A percentile compares a stretch with the other conserved stretches of the same genome.
These are phyloP conservation scores for Micractinium conductrix DNA, from an alignment of 139 green algal species.

Conservation along the genomic window DNA sequence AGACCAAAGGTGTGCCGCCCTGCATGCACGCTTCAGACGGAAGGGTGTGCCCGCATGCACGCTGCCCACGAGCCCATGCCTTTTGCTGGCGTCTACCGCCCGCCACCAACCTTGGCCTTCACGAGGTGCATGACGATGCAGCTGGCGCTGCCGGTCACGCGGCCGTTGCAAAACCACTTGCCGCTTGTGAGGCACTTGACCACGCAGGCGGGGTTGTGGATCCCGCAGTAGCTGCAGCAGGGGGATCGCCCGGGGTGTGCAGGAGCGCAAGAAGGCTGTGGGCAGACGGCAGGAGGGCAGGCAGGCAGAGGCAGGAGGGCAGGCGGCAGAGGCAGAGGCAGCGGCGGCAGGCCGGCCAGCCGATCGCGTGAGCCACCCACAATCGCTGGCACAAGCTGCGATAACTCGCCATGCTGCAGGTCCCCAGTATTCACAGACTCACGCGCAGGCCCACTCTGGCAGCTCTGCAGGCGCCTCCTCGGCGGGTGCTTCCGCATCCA, in stretches of 20 bases:
- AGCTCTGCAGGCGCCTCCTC: slow-evolving; percentile 43
- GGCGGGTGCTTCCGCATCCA: slow-evolving; percentile 53
- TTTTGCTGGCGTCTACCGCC: too few species aligned
- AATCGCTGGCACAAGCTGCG: neutral
- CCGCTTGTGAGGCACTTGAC: slow-evolving; percentile 89
- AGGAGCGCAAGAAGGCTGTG: neutral
- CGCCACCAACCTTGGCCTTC: slow-evolving; percentile 18
- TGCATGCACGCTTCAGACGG: too few species aligned
- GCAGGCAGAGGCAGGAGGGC: neutral
- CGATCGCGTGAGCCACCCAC: neutral
- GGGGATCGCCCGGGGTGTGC: too few species aligned
- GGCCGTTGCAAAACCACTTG: slow-evolving; percentile 97
- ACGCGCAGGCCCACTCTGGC: slow-evolving; percentile 77
- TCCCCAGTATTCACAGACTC: slow-evolving; percentile 11
- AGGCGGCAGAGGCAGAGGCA: neutral
- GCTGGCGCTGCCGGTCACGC: slow-evolving; percentile 72
- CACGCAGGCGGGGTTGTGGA: slow-evolving; percentile 89
- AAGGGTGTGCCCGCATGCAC: too few species aligned
- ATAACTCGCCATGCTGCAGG: neutral
- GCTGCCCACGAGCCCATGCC: too few species aligned
- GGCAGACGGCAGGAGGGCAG: neutral
- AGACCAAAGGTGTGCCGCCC: too few species aligned
- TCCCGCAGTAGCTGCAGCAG: slow-evolving; percentile 90
- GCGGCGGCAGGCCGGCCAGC: neutral
- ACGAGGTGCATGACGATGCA: slow-evolving; percentile 93